Percentiles rank a stretch among this genome's conserved stretches.
Evolutionary conservation across 441 rosid genomes (phyloP).

Genomic region (Adansonia rubrostipa): DNA sequence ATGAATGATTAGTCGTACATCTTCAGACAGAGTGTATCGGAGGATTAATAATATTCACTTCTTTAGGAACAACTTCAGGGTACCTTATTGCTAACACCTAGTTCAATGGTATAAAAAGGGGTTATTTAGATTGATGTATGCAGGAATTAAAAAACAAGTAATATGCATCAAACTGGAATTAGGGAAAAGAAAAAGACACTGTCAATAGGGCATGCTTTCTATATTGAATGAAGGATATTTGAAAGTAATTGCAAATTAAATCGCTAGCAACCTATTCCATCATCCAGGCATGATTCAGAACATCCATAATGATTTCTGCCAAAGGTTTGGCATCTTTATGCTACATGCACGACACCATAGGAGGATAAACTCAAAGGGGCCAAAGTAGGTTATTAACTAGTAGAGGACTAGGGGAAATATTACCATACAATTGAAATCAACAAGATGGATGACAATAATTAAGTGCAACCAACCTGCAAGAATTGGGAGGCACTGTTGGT

Average conservation of each 20-base stretch:
- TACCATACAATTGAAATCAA: background rate
- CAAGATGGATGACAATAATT: background rate
- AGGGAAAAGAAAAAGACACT: background rate
- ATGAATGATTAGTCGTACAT: background rate
- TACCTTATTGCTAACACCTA: background rate
- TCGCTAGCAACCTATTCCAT: background rate
- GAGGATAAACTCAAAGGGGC: background rate
- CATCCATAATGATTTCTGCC: background rate
- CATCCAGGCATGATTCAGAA: background rate
- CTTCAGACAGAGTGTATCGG: background rate
- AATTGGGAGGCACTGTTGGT: constrained; percentile 94
- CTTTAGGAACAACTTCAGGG: background rate
- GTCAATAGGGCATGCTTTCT: background rate
- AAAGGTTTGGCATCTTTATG: background rate
- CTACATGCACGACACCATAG: background rate
- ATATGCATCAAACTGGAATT: background rate
- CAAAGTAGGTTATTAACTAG: background rate
- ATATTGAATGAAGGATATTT: background rate
- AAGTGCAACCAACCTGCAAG: constrained; percentile 70
- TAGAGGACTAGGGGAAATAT: background rate
- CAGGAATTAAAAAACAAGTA: background rate
- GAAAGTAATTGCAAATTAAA: background rate
- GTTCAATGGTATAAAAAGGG: background rate
- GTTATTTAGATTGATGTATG: background rate
- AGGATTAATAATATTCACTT: background rate